A percentile compares a stretch with the other conserved stretches of the same genome.
phyloP scores from a whole-genome alignment of 306 rosid species.

The Malus orientalis region DNA sequence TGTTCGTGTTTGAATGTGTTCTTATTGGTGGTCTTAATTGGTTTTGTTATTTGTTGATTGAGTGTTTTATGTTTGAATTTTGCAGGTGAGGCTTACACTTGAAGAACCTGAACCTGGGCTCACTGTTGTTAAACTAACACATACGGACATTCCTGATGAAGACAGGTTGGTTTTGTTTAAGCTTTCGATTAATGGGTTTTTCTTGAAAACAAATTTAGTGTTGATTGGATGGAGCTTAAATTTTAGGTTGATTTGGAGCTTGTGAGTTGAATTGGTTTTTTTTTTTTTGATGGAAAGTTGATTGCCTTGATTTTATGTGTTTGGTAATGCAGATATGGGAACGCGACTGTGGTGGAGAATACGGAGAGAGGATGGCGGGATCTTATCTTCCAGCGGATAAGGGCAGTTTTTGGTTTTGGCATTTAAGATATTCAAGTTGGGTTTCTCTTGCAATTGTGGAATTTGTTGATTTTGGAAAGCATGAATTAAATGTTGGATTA shows the following conservation, averaged over 20 bases:
- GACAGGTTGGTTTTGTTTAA: slow-evolving; percentile 51
- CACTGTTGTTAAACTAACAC: slow-evolving; percentile 65
- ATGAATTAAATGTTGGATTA: slow-evolving; percentile 22
- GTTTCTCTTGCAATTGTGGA: slow-evolving; percentile 12
- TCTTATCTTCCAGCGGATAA: slow-evolving; percentile 84
- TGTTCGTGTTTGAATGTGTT: neutral
- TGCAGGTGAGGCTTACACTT: slow-evolving; percentile 70
- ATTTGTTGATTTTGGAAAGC: slow-evolving; percentile 17
- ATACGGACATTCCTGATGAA: slow-evolving; percentile 80
- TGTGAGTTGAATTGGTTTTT: neutral
- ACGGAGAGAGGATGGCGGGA: slow-evolving; percentile 99
- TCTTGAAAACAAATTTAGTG: neutral
- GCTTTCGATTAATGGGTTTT: neutral
- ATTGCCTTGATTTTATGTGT: neutral
- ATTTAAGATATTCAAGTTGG: slow-evolving; percentile 28
- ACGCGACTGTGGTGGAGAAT: slow-evolving; percentile 93
- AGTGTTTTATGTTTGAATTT: neutral
- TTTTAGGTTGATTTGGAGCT: neutral
- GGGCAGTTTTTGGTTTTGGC: slow-evolving; percentile 94
- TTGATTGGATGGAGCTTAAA: neutral
- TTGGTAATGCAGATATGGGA: slow-evolving; percentile 63
- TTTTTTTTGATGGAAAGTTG: neutral
- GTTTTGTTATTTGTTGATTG: neutral
- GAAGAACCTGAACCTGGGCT: slow-evolving; percentile 89
- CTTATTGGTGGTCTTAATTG: neutral